These are phyloP conservation scores for Sinapis alba DNA, from an alignment of 441 rosid genomes.

Conservation along the genomic window DNA sequence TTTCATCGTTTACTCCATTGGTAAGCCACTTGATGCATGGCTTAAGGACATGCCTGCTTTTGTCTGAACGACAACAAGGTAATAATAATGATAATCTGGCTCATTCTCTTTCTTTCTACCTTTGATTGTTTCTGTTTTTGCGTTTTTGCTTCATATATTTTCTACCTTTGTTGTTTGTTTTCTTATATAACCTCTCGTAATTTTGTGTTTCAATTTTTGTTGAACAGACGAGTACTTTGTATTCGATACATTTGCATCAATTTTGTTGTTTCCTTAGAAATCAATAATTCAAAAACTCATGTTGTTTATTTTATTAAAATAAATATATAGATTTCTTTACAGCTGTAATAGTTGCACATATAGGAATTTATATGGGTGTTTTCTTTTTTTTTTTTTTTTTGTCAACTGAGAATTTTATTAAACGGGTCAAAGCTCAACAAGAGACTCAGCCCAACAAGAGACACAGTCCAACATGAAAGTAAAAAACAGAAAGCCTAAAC, in stretches of 20 bases:
- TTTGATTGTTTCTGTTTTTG: not conserved
- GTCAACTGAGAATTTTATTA: too few species aligned
- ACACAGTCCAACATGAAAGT: too few species aligned
- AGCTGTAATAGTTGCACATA: too few species aligned
- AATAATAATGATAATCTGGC: not conserved
- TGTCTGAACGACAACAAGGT: not conserved
- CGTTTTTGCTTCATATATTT: not conserved
- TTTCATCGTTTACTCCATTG: slow-evolving; percentile 1
- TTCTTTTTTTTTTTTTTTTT: too few species aligned
- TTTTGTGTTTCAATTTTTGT: not conserved
- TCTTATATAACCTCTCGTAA: not conserved
- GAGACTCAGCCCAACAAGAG: too few species aligned
- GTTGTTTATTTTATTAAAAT: too few species aligned
- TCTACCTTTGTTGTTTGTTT: not conserved
- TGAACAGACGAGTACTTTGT: not conserved
- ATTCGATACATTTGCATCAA: not conserved
- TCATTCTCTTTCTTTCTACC: not conserved
- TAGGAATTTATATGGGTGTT: too few species aligned
- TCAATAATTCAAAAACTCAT: too few species aligned
- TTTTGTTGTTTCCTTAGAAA: not conserved
- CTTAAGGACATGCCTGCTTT: slow-evolving; percentile 4
- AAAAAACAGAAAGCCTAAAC: too few species aligned
- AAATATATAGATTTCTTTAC: too few species aligned
- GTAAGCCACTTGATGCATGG: slow-evolving; percentile 3
- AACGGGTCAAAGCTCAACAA: too few species aligned